phyloP scores from a whole-genome alignment of 441 rosid genomes.

The Flueggea neowawraea region DNA sequence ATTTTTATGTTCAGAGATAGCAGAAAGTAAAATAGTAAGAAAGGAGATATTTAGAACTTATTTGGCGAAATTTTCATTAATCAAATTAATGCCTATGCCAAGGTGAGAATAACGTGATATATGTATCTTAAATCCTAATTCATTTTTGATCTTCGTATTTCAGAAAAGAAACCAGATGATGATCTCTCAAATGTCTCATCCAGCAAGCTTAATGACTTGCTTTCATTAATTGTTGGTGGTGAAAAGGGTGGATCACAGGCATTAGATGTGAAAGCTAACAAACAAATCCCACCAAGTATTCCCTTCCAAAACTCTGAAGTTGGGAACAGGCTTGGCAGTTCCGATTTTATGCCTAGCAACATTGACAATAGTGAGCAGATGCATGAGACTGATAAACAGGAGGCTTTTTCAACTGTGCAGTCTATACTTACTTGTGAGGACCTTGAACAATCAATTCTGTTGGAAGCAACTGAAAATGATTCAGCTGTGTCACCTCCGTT shows the following conservation, averaged over 20 bases:
- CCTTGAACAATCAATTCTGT: conserved; percentile 92
- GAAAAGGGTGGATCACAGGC: conserved; percentile 48
- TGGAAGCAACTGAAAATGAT: conserved; percentile 49
- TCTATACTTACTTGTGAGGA: conserved; percentile 89
- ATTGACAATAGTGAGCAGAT: conserved; percentile 31
- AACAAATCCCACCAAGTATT: conserved; percentile 26
- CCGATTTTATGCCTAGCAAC: conserved; percentile 17
- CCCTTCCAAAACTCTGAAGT: conserved; percentile 40
- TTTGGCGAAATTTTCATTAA: too few species aligned
- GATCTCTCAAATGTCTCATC: conserved; percentile 25
- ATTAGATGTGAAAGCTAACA: conserved; percentile 35
- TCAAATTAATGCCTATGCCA: too few species aligned
- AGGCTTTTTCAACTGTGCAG: conserved; percentile 49
- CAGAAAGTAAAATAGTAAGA: too few species aligned
- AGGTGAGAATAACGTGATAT: too few species aligned
- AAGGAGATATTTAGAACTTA: too few species aligned
- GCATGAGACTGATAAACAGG: conserved; percentile 29
- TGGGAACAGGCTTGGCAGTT: conserved; percentile 26
- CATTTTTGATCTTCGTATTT: conserved; percentile 12
- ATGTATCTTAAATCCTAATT: conserved; percentile 4
- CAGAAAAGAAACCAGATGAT: conserved; percentile 68
- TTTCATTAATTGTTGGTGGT: conserved; percentile 77
- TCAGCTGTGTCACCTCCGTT: conserved; percentile 31
- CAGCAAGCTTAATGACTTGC: conserved; percentile 52
- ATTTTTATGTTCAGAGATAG: too few species aligned